Conservation (phyloP, 1,284 basidiomycete genomes). For the Mycena citricolor region DNA sequence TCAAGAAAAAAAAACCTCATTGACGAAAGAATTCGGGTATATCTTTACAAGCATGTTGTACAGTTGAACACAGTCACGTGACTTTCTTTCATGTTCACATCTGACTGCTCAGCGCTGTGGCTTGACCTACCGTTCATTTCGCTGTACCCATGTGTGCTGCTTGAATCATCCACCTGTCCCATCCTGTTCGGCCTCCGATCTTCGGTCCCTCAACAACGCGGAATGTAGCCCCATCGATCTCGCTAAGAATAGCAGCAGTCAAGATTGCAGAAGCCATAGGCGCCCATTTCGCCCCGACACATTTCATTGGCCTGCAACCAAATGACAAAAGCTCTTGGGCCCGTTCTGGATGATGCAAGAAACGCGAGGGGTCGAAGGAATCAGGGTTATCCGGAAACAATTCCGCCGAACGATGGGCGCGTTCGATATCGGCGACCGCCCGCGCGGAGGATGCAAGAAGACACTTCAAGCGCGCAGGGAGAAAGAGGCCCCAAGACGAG, state of each 20-base stretch:
- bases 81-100: no score
- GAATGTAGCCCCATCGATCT: constrained; percentile 30
- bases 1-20: no score
- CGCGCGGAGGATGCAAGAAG: neutral
- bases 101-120: no score
- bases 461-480: constrained; percentile 8
- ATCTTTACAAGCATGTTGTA: no score
- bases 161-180: constrained; percentile 38
- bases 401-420: constrained; percentile 36
- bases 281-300: constrained; percentile 48
- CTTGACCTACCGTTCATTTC: no score
- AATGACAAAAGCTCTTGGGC: constrained; percentile 40
- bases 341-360: constrained; percentile 20
- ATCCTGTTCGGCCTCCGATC: constrained; percentile 42
- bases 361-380: constrained; percentile 43
- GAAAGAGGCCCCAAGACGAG: constrained; percentile 17
- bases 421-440: constrained; percentile 43
- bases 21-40: no score
- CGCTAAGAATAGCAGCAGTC: constrained; percentile 40
- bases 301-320: constrained; percentile 42
- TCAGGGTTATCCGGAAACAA: constrained; percentile 37
- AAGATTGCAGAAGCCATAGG: constrained; percentile 48
- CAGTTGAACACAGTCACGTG: no score
- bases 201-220: constrained; percentile 30
- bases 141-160: no score